Percentiles rank a stretch among this genome's conserved stretches.
phyloP scores from a whole-genome alignment of 2,329 filamentous ascomycete genomes.

The Neonectria magnoliae region DNA sequence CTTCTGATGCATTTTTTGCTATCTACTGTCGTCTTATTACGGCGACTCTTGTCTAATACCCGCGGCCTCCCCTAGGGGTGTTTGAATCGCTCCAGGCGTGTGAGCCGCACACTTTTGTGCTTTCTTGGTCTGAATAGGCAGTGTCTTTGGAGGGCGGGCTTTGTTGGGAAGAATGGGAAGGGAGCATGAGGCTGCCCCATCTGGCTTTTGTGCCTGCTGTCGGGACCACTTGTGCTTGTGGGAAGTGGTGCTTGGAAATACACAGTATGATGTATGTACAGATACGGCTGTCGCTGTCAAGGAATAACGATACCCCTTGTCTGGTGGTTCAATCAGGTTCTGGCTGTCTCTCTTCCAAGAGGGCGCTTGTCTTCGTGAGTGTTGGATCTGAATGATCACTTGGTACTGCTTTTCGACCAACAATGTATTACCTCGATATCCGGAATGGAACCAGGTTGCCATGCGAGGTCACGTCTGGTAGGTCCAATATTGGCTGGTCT shows the following conservation, averaged over 20 bases:
- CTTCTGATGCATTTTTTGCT: slow-evolving; percentile 21
- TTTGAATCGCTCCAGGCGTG: neutral
- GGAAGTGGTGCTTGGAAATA: slow-evolving; percentile 13
- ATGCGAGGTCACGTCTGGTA: neutral
- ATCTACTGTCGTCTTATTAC: slow-evolving; percentile 29
- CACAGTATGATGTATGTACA: slow-evolving; percentile 27
- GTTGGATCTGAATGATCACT: neutral
- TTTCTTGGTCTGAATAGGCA: slow-evolving; percentile 20
- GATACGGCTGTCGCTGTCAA: slow-evolving; percentile 27
- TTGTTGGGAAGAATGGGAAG: neutral
- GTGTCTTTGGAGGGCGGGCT: slow-evolving; percentile 11
- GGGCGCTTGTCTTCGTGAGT: neutral
- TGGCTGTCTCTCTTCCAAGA: neutral
- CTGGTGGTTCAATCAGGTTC: neutral
- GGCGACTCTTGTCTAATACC: slow-evolving; percentile 43
- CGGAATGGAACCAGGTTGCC: neutral
- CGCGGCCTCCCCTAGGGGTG: slow-evolving; percentile 31
- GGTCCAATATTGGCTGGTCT: neutral
- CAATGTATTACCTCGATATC: neutral
- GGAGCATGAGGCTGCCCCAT: neutral
- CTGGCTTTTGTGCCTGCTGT: neutral
- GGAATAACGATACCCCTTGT: slow-evolving; percentile 35
- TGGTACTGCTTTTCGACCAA: neutral
- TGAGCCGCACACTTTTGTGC: slow-evolving; percentile 16
- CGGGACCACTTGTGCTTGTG: neutral